Evolutionary conservation across 257 asterid species (phyloP), one percentile per base, ranked within the genome.

Genomic region (Plantago elongata): DNA sequence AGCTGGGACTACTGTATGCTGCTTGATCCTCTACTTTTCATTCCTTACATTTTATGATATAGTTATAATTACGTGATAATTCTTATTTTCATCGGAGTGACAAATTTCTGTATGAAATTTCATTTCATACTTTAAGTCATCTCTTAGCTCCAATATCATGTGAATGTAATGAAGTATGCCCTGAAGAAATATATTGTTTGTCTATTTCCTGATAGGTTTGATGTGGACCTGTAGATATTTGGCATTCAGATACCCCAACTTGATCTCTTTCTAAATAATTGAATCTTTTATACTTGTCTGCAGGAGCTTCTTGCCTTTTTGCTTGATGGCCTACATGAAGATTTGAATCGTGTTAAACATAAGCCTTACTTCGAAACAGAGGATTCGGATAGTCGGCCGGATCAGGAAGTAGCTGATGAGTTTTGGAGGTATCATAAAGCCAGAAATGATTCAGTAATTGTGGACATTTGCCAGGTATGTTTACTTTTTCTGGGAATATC

Each of bases 221-320:
- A 37, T 69, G 16, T 22, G 14, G 46, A 63, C 51, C 22, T 72
- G 62, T 15, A 37, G 17, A 9, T 42, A 47, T 38, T 34, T 18
- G 14, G 50, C 13, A n/a, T 57, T 44, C 44, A 34, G 34, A 58
- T 56, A 22, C 11, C 4, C 61, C 27, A 51, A 29, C 14, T 51
- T 51, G 46, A 13, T 34, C 10, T 50, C 11, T 63, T 47, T 30
- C 57, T n/a, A 2, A 57, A 72, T 34, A 3, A 2, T 22, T 22
- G 17, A 60, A 11, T 2, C 17, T 17, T 10, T 11, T 17, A 9
- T 9, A 9, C 38, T 6, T 51, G 40, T 66, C 63, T 57, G 55
- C 57, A 93, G 99, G 99, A 93, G 75, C 97, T 89, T 64, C 99
- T 93, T 52, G 99, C 99, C 45, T 93, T 93, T 76, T 81, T 93